Base-by-base conservation (phyloP, 331 rosid species). In the Malus hybrid region DNA sequence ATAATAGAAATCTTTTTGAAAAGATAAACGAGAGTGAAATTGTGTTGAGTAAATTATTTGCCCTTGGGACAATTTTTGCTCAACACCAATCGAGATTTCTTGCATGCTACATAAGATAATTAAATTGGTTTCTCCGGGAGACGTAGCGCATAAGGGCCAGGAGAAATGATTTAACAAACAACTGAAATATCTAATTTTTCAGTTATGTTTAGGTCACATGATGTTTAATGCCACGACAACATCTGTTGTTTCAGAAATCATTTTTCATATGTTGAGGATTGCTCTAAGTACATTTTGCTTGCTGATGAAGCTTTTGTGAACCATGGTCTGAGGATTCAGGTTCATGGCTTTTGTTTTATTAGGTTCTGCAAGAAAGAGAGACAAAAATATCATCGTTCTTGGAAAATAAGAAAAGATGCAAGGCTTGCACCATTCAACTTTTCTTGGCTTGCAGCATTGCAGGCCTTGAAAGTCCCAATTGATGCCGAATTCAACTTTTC, bases 401-500 rank as follows among this genome's bases (percentile, higher is more conserved):
- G 42, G 42, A 36, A 36, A 36, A 36, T 7, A 36, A 7, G 42
- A 36, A 36, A 36, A 36, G 42, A 36, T 36, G 42, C 42, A 36
- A 7, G 82, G 42, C 42, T 36, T 36, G 42, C 93, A 93, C 95
- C 83, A 90, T 78, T 76, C 39, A 55, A 55, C 33, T 69, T 62
- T 77, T 42, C 63, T 69, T 81, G 83, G 42, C 10, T 36, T 36
- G 42, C 91, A 89, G 98, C 83, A 90, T 78, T 76, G 96, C 93
- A 3, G 98, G 78, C 19, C 96, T 90, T 71, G 98, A 93, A 81
- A 93, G 93, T 29, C 42, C 42, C 8, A 13, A 59, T 39, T 36
- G 63, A 57, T 74, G 44, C 52, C 50, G 36, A 69, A 39, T 73
- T 67, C 39, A 39, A 55, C 56, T 69, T 61, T 77, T 42, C 63